Conservation (phyloP, 1,139 yeast species). For the Yamadazyma atlantica region DNA sequence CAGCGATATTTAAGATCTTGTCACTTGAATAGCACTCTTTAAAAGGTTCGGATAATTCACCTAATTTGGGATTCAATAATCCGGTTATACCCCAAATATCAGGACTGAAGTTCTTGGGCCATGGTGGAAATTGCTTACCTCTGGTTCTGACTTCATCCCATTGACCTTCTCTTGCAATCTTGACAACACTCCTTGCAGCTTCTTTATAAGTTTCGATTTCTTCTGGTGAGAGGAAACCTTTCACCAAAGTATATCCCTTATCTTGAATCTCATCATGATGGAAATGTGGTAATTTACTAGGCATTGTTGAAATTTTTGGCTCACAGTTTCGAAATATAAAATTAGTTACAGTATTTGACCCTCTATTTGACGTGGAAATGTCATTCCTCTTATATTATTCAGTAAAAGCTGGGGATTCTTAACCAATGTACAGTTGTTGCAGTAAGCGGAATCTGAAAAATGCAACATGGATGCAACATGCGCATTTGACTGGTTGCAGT, state of each 20-base stretch:
- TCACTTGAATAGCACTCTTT: slow-evolving; percentile 47
- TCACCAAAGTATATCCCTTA: slow-evolving; percentile 46
- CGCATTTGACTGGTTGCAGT: background rate
- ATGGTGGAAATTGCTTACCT: slow-evolving; percentile 60
- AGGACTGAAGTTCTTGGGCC: slow-evolving; percentile 55
- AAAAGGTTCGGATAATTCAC: slow-evolving; percentile 37
- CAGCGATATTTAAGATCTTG: slow-evolving; percentile 40
- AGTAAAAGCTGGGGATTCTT: background rate
- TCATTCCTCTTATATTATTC: background rate
- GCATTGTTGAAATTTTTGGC: too few species aligned
- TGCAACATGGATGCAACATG: background rate
- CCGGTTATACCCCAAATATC: slow-evolving; percentile 61
- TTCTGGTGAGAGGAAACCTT: slow-evolving; percentile 39
- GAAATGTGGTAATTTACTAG: slow-evolving; percentile 12
- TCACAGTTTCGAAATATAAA: too few species aligned
- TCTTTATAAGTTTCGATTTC: slow-evolving; percentile 38
- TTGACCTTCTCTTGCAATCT: slow-evolving; percentile 48
- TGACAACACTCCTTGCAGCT: slow-evolving; percentile 45
- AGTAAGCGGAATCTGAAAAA: background rate
- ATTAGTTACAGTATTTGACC: too few species aligned
- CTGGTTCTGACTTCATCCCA: slow-evolving; percentile 55
- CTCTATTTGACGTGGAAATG: too few species aligned
- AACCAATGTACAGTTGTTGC: too few species aligned
- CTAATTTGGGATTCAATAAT: slow-evolving; percentile 50
- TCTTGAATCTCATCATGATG: slow-evolving; percentile 39